Base-by-base conservation (phyloP, 2,329 filamentous ascomycete genomes). In the Sordariomycetes sp. region DNA sequence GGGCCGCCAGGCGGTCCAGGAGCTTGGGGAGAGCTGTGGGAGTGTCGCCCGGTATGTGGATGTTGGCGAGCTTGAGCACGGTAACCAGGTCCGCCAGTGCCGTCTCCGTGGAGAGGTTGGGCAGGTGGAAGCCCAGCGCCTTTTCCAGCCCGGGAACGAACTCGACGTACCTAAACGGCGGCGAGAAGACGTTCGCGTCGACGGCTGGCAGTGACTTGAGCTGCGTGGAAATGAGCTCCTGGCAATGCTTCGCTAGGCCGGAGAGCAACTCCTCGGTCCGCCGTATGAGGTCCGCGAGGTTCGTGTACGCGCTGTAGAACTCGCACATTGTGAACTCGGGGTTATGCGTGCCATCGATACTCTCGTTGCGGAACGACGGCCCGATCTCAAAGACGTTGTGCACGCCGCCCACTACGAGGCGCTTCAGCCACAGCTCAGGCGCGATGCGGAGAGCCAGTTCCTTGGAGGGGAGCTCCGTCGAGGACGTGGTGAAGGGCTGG, bases 281-380 rank as follows among this genome's bases (percentile, higher is more conserved):
- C 22, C 70, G 67, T 65, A 95, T 90, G 55, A 97, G 74, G 50
- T 88, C 81, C 39, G 84, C 74, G 0, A 96, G 78, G 61, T 86
- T 87, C 60, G 86, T 84, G 65, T 91, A 95, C 2, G 91, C 86
- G 60, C 87, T 85, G 71, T 99, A 99, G 72, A 96, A 97, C 72
- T 99, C 94, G 75, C 92, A 97, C 60, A 89, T 97, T 52, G 89
- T 94, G 72, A 97, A 99, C 67, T 99, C 94, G 0, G 94, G 92
- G 66, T 99, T 99, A 68, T 99, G 94, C 0, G 90, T 96, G 34
- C 80, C 81, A 68, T 96, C 91, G 39, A 96, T 73, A 69, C 90
- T 89, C 73, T 99, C 94, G 67, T 99, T 99, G 51, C 94, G 83
- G 70, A 99, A 99, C 13, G 85, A 84, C 3, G 89, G 86, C 0